These are phyloP conservation scores for Sporothrix pallida DNA, from an alignment of 2,329 filamentous ascomycete species.

Conservation along the genomic window DNA sequence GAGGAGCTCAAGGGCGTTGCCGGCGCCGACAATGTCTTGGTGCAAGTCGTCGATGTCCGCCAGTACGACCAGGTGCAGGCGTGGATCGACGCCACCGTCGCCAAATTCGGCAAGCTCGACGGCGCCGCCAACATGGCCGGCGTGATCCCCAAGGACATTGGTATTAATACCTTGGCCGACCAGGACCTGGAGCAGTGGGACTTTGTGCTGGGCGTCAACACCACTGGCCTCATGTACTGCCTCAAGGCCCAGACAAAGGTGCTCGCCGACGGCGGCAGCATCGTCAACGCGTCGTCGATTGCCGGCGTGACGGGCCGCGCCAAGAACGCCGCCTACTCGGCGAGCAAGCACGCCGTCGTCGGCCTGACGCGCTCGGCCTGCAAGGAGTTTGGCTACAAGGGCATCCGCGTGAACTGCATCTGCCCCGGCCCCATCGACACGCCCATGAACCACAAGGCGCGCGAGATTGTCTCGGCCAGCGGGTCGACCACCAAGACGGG, in stretches of 20 bases:
- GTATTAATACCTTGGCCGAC: slow-evolving; percentile 49
- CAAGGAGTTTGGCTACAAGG: slow-evolving; percentile 33
- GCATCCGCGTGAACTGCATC: slow-evolving; percentile 36
- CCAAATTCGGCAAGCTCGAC: slow-evolving; percentile 58
- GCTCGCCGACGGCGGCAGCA: slow-evolving; percentile 46
- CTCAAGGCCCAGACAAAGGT: slow-evolving; percentile 42
- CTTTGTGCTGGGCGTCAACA: slow-evolving; percentile 35
- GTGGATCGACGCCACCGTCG: slow-evolving; percentile 56
- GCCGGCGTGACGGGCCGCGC: slow-evolving; percentile 47
- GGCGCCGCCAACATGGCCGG: slow-evolving; percentile 63
- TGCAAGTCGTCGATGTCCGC: slow-evolving; percentile 27
- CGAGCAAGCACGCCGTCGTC: slow-evolving; percentile 36
- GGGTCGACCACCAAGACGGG: slow-evolving; percentile 1
- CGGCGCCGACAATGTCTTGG: neutral
- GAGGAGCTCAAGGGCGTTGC: slow-evolving; percentile 3
- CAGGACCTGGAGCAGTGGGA: slow-evolving; percentile 46
- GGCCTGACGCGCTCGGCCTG: slow-evolving; percentile 35
- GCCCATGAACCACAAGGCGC: slow-evolving; percentile 30
- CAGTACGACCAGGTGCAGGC: slow-evolving; percentile 51
- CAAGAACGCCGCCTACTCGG: slow-evolving; percentile 38
- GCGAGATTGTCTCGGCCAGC: slow-evolving; percentile 30
- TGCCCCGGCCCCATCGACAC: slow-evolving; percentile 34
- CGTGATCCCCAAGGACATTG: slow-evolving; percentile 50
- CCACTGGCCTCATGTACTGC: slow-evolving; percentile 36
- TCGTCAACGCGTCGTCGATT: slow-evolving; percentile 52